Base-by-base conservation (phyloP, 192 early-diverging fungal species). In the Gamsiella multidivaricata region DNA sequence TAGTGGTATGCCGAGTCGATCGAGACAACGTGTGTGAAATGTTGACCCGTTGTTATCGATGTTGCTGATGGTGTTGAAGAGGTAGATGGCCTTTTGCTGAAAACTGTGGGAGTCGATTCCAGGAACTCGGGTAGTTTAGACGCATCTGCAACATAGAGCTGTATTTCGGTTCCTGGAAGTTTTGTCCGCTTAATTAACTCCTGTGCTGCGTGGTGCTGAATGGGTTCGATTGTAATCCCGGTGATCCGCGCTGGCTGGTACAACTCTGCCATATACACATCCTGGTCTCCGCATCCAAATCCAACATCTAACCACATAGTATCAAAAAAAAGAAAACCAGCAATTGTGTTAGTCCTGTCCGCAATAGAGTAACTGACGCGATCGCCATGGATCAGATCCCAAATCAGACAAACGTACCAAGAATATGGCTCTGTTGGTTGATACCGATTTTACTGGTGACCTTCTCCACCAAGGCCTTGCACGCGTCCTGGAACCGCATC, bases 261-360 rank as follows among this genome's bases (percentile, higher is more conserved):
- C 2, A 67, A 34, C 31, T 73, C 46, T 33, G 82, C 79, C 47
- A 83, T 57, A 22, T 69, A 80, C 3, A 86, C 79, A 46, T 84
- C 84, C 42, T 83, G 84, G 42, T 87, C 85, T n/a, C 83, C 85
- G 64, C 85, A 87, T 9, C 85, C 85, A 69, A 81, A 87, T 0
- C 83, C 85, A 37, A 87, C 85, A 68, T 87, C 85, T 86, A 54
- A 34, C 20, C n/a, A 54, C 2, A 1, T 3, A 22, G 10, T 20
- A 28, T 0, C 6, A 6, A 17, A 52, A 34, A 11, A 9, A 3
- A 32, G 22, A 15, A 61, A 26, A n/a, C 28, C 20, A 49, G 45
- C 3, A 39, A 22, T 20, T 39, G 6, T 39, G 39, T 15, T 9
- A 23, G n/a, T 39, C 23, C 3, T 5, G 5, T 54, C 11, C 10